Base-by-base conservation (phyloP, 768 basidiomycete genomes). In the Exidia glandulosa region DNA sequence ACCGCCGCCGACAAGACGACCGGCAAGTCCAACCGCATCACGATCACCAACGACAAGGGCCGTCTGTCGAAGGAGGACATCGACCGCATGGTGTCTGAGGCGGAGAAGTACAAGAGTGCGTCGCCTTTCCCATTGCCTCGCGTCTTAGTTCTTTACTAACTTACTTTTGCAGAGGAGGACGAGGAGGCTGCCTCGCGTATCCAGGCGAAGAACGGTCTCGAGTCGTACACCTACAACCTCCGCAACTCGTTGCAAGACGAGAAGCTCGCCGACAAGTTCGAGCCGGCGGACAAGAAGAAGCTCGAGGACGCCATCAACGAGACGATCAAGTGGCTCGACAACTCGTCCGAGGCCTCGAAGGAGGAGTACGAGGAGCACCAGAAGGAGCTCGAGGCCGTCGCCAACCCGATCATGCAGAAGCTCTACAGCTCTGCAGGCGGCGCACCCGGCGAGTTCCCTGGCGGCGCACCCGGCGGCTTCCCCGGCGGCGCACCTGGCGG, bases 1-100 rank as follows among this genome's bases (percentile, higher is more conserved):
- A 91, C 91, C 48, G 94, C 95, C 3, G 78, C 87, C 45, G 94
- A 97, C 77, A 96, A 95, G 81, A 94, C 92, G 12, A 96, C 94
- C 59, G 94, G 94, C 66, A 96, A 97, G 77, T 92, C 90, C 59
- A 90, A 86, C 73, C 87, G 89, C 63, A 92, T 92, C 71, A 94
- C 91, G 62, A 94, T 94, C 75, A 93, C 88, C 67, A 93, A 93
- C 73, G 94, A 96, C 79, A 94, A 97, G 79, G 93, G 94, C 48
- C 92, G 94, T 74, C 76, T 98, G 66, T 93, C 90, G 64, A 91
- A 95, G 78, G 94, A 97, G 74, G 50, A 54, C 50, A 97, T 97
- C 63, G 94, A 98, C 73, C 89, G 93, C 71, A 98, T 98, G 94
- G 91, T 97, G 48, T 71, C 73, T 62, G 94, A 96, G 71, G 94